Base-by-base conservation (phyloP, 129 eudicot genomes). In the Solidago caesia region DNA sequence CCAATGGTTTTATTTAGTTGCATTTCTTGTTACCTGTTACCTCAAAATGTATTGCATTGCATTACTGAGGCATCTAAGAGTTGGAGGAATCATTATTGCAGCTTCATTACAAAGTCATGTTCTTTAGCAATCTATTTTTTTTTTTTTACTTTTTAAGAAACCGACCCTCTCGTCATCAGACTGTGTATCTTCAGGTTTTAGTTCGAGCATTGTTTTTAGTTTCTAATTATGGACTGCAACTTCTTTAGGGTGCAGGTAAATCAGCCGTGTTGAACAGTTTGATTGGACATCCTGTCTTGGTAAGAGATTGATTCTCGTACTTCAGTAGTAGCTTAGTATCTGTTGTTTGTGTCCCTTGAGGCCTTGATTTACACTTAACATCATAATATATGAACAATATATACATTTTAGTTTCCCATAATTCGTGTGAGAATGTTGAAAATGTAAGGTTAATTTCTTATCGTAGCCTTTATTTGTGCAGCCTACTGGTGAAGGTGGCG, bases 401-500 rank as follows among this genome's bases (percentile, higher is more conserved):
- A 46, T 46, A 6, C 51, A 9, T 46, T 46, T 46, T 46, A 15
- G 61, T 56, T 56, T 56, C 29, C 4, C 13, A 56, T 15, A 3
- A 8, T 15, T 56, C 7, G 13, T 44, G 15, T 45, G 8, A 27
- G 1, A 12, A 29, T 12, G 6, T 27, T 1, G 44, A 60, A 60
- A 26, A 26, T 0, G 6, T 25, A 9, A 7, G 11, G 33, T 45
- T 66, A 63, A 56, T 21, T 58, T 10, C 63, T n/a, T 64, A 21
- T 64, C 16, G 64, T 27, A 15, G 57, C 26, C 27, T 26, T 62
- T 79, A 33, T 57, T 43, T 66, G 45, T 58, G 55, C 88, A 94
- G 99, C 99, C 97, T 63, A 94, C 99, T 61, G 99, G 99, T 71
- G 99, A 91, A 91, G 96, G 92, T 80, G 97, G 99, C 72, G 99